phyloP scores from a whole-genome alignment of 1,284 basidiomycete species.

The Naganishia liquefaciens region DNA sequence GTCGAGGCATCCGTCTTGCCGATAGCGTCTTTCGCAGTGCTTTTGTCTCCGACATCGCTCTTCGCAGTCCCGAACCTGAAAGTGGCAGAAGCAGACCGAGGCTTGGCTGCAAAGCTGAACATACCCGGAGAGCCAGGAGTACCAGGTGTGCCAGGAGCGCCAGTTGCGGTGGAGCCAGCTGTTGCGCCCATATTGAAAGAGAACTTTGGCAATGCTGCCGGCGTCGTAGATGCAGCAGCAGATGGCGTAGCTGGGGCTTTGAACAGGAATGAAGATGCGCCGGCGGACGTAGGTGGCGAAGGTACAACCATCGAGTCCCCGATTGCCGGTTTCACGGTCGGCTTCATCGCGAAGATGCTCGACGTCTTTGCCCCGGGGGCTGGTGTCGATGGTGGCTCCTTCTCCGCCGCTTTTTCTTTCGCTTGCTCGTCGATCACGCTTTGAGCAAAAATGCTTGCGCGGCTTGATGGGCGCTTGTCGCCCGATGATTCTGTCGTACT shows the following conservation, averaged over 20 bases:
- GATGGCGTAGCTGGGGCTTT: constrained; percentile 25
- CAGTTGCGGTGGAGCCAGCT: constrained; percentile 34
- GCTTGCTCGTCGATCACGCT: constrained; percentile 43
- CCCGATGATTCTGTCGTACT: constrained; percentile 14
- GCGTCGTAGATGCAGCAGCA: constrained; percentile 36
- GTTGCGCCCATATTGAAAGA: constrained; percentile 35
- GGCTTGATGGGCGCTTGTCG: constrained; percentile 41
- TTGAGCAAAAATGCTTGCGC: constrained; percentile 42
- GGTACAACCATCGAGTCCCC: constrained; percentile 28
- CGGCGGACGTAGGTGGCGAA: background rate
- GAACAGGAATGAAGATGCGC: constrained; percentile 36
- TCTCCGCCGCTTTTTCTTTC: constrained; percentile 19
- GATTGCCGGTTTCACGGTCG: constrained; percentile 36
- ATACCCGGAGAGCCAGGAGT: constrained; percentile 32
- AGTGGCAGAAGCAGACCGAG: constrained; percentile 33
- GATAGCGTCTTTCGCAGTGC: background rate
- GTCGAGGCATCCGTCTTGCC: constrained; percentile 14
- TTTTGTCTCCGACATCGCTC: constrained; percentile 1
- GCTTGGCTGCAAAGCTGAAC: constrained; percentile 33
- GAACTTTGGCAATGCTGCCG: constrained; percentile 43
- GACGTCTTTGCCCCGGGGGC: constrained; percentile 31
- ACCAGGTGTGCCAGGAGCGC: constrained; percentile 32
- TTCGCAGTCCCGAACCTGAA: constrained; percentile 39
- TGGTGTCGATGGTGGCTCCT: constrained; percentile 27
- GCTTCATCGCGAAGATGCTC: constrained; percentile 47